Evolutionary conservation across 345 rosid species (phyloP).

Genomic region (Corchorus capsularis): DNA sequence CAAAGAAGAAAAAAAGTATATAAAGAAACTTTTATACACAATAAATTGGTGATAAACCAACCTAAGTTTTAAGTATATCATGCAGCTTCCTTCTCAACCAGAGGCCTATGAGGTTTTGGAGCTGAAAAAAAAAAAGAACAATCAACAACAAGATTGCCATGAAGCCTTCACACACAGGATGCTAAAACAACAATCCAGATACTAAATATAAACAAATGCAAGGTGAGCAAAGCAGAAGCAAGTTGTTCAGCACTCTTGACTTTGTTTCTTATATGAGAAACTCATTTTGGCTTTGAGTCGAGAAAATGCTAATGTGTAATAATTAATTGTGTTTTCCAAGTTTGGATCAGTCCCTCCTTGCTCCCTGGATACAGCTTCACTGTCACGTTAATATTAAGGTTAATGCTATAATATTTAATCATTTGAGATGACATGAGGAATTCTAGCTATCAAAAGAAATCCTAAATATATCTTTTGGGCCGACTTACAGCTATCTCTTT

Average conservation of each 20-base stretch:
- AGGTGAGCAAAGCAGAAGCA: too few relatives aligned
- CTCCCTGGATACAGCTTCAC: neutral
- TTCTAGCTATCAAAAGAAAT: neutral
- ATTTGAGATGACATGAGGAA: neutral
- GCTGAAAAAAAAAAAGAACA: conserved; percentile 32
- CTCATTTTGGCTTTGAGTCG: neutral
- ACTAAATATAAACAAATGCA: neutral
- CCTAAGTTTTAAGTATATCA: neutral
- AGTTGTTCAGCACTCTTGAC: too few relatives aligned
- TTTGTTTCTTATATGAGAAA: too few relatives aligned
- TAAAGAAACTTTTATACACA: neutral
- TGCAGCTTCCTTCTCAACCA: conserved; percentile 33
- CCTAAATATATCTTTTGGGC: neutral
- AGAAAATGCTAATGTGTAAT: neutral
- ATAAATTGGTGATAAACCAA: conserved; percentile 7
- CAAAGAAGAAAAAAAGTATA: neutral
- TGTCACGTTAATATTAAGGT: neutral
- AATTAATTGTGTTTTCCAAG: neutral
- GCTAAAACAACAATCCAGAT: neutral
- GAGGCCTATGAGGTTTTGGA: conserved; percentile 51
- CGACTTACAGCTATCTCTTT: neutral
- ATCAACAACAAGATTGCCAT: neutral
- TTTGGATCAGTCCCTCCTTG: neutral
- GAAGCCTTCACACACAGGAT: neutral
- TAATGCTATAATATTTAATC: neutral